Percentiles rank a stretch among this genome's conserved stretches.
Evolutionary conservation across 306 rosid species (phyloP).

Genomic region (Arachis stenosperma): DNA sequence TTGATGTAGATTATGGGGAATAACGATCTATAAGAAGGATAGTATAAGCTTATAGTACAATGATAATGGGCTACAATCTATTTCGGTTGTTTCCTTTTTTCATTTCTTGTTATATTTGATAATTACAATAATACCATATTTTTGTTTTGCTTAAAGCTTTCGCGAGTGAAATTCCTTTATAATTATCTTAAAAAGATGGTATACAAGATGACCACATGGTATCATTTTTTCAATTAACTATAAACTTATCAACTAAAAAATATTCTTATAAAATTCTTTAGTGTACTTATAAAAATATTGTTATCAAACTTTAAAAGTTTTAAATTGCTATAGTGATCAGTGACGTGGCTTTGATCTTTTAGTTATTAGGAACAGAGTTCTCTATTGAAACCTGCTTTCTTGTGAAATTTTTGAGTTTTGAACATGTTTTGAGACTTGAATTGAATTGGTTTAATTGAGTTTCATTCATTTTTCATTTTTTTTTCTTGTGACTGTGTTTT

Average conservation of each 20-base stretch:
- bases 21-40: constrained; percentile 7
- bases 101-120: neutral
- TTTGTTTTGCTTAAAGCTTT: neutral
- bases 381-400: too few species aligned
- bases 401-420: too few species aligned
- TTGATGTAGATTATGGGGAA: neutral
- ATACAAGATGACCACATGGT: neutral
- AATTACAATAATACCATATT: neutral
- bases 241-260: neutral
- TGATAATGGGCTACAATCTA: neutral
- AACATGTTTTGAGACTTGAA: too few species aligned
- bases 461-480: too few species aligned
- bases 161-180: neutral
- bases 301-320: neutral
- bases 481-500: too few species aligned
- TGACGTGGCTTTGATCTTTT: neutral
- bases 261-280: too few species aligned
- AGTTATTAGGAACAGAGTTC: neutral
- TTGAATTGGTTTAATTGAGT: too few species aligned
- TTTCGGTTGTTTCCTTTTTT: neutral
- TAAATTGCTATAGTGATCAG: neutral
- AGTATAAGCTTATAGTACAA: constrained; percentile 9
- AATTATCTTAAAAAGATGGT: neutral
- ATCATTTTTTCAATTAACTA: neutral
- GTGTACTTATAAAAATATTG: neutral